A percentile compares a stretch with the other conserved stretches of the same genome.
Conservation (phyloP, 148 eudicot genomes). For the Rhododendron vialii region DNA sequence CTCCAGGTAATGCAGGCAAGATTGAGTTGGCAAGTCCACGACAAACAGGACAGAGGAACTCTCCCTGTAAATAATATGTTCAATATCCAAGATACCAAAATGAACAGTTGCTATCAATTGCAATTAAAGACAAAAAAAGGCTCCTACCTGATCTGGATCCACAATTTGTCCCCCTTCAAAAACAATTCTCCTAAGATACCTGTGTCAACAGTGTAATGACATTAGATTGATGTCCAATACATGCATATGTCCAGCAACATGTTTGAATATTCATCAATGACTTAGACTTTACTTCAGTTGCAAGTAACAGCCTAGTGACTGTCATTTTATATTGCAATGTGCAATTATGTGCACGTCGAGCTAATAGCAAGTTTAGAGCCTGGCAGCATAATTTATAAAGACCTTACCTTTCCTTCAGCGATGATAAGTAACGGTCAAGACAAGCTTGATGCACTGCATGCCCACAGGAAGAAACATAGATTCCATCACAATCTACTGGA, state of each 20-base stretch:
- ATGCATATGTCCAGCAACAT: not conserved
- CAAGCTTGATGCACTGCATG: slow-evolving; percentile 98
- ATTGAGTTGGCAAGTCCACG: slow-evolving; percentile 90
- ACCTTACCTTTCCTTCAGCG: slow-evolving; percentile 75
- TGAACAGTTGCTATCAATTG: slow-evolving; percentile 1
- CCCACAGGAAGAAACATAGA: slow-evolving; percentile 93
- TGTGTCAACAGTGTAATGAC: slow-evolving; percentile 16
- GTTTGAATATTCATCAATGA: not conserved
- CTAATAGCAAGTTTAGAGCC: not conserved
- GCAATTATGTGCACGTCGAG: not conserved
- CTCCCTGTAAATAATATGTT: slow-evolving; percentile 54
- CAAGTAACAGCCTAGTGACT: not conserved
- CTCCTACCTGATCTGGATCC: slow-evolving; percentile 81
- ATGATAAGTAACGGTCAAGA: slow-evolving; percentile 88
- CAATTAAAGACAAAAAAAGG: slow-evolving; percentile 9
- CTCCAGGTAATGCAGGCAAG: slow-evolving; percentile 58
- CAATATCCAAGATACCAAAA: slow-evolving; percentile 5
- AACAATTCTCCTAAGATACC: slow-evolving; percentile 63
- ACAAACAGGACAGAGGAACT: slow-evolving; percentile 93
- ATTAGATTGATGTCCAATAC: not conserved
- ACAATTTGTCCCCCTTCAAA: slow-evolving; percentile 90
- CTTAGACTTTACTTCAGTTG: not conserved
- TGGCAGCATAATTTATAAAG: not conserved
- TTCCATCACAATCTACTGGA: slow-evolving; percentile 72
- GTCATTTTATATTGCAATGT: not conserved